Percentiles rank a stretch among this genome's conserved stretches.
phyloP scores from a whole-genome alignment of 176 grass and related monocot species.

The Zea luxurians region DNA sequence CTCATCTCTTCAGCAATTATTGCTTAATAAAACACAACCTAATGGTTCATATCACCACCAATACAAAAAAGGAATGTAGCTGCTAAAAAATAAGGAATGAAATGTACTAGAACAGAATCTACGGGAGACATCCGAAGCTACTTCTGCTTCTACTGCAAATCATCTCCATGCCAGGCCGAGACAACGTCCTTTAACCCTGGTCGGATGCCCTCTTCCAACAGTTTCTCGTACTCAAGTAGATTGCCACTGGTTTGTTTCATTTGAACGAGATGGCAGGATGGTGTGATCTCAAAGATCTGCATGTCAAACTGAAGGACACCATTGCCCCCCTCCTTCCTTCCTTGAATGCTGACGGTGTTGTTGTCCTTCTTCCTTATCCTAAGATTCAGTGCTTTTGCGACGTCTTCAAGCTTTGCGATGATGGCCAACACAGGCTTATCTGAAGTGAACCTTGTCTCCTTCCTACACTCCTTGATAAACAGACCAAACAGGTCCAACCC shows the following conservation, averaged over 20 bases:
- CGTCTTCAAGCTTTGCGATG: constrained; percentile 55
- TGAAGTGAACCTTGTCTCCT: constrained; percentile 72
- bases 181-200: constrained; percentile 74
- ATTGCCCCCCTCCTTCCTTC: constrained; percentile 64
- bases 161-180: constrained; percentile 72
- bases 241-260: constrained; percentile 78
- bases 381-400: constrained; percentile 57
- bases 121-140: constrained; percentile 32
- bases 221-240: constrained; percentile 61
- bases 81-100: constrained; percentile 35
- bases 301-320: constrained; percentile 60
- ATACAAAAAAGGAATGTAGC: constrained; percentile 5
- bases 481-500: constrained; percentile 73
- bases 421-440: constrained; percentile 55
- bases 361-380: constrained; percentile 75
- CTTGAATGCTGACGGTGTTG: constrained; percentile 62
- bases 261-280: constrained; percentile 63
- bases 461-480: constrained; percentile 54
- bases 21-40: not conserved
- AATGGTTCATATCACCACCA: not conserved
- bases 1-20: not conserved
- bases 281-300: constrained; percentile 66
- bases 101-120: not conserved
- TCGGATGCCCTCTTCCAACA: constrained; percentile 63
- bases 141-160: constrained; percentile 34